Conservation (phyloP, 129 eudicot species). For the Helianthus tuberosus region DNA sequence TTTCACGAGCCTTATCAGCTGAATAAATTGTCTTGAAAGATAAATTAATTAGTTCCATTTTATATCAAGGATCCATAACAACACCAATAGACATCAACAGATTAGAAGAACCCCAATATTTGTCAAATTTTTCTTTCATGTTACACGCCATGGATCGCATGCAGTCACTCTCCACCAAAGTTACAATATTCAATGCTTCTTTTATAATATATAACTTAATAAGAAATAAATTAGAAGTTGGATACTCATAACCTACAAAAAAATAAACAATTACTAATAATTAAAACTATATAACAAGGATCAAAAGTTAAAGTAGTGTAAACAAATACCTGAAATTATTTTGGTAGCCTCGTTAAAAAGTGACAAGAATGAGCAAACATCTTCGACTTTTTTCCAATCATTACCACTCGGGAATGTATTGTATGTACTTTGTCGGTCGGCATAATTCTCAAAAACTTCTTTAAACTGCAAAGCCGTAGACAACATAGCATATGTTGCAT, state of each 20-base stretch:
- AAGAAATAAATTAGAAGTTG: not conserved
- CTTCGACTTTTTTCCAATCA: not conserved
- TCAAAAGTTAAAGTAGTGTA: not conserved
- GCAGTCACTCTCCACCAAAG: not conserved
- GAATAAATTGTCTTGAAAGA: not conserved
- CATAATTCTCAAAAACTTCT: not conserved
- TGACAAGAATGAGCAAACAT: not conserved
- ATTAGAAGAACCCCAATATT: not conserved
- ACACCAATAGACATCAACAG: not conserved
- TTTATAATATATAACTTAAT: not conserved
- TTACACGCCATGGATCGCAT: not conserved
- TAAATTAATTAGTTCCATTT: not conserved
- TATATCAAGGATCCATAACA: not conserved
- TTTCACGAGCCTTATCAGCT: not conserved
- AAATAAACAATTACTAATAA: not conserved
- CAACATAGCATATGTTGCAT: not conserved
- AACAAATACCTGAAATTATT: too few species aligned
- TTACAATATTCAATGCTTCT: not conserved
- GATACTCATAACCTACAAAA: not conserved
- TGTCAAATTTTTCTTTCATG: not conserved
- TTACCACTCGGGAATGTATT: not conserved
- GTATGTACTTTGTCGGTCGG: not conserved
- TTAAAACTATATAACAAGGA: not conserved
- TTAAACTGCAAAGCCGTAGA: not conserved
- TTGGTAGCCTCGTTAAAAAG: not conserved